Percentiles rank a stretch among this genome's conserved stretches.
These are phyloP conservation scores for Clitopilus passeckerianus DNA, from an alignment of 768 basidiomycete genomes.

Conservation along the genomic window DNA sequence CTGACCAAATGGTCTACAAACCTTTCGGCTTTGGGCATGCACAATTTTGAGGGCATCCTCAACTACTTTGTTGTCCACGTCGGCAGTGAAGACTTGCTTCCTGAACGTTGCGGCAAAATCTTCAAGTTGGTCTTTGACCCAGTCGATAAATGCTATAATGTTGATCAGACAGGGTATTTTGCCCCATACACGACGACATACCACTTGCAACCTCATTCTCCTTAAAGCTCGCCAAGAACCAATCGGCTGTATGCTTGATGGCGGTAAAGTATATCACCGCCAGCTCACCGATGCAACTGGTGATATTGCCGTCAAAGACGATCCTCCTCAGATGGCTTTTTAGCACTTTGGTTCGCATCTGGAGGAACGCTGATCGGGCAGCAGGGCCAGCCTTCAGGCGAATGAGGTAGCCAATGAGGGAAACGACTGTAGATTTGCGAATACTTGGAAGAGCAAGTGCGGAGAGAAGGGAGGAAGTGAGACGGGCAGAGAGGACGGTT, in stretches of 20 bases:
- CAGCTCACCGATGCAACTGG: conserved; percentile 81
- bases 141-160: conserved; percentile 82
- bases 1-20: conserved; percentile 21
- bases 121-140: conserved; percentile 87
- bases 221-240: conserved; percentile 94
- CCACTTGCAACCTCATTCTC: conserved; percentile 93
- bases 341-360: conserved; percentile 72
- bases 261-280: conserved; percentile 89
- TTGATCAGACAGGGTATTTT: conserved; percentile 1
- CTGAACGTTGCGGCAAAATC: conserved; percentile 80
- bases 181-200: too few relatives aligned
- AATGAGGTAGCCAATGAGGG: conserved; percentile 66
- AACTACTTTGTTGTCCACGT: conserved; percentile 63
- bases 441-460: conserved; percentile 73
- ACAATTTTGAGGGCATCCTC: conserved; percentile 79
- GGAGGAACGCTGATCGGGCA: conserved; percentile 80
- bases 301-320: conserved; percentile 84
- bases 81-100: conserved; percentile 87
- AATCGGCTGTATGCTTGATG: conserved; percentile 96
- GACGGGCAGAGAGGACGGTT: conserved; percentile 55
- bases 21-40: conserved; percentile 79
- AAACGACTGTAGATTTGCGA: conserved; percentile 70
- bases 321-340: conserved; percentile 79
- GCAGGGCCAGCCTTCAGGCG: conserved; percentile 73
- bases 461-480: conserved; percentile 66